These are phyloP conservation scores for Tetracladium marchalianum DNA, from an alignment of 495 filamentous ascomycete species.

Conservation along the genomic window DNA sequence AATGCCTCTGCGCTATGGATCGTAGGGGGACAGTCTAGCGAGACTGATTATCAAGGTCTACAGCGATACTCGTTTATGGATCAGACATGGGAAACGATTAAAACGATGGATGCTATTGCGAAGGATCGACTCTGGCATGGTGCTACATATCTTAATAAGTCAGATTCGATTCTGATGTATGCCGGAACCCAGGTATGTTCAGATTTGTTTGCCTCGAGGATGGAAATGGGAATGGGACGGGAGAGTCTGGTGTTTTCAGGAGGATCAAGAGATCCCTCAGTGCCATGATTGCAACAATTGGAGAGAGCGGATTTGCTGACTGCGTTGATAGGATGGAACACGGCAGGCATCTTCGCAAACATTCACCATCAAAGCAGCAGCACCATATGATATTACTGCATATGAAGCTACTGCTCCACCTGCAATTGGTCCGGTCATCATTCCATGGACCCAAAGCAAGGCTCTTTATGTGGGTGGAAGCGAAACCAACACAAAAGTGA, in stretches of 20 bases:
- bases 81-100: conserved; percentile 63
- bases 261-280: too few species aligned
- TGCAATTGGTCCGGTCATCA: conserved; percentile 55
- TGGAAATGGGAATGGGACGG: too few species aligned
- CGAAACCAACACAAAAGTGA: conserved; percentile 53
- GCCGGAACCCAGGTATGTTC: conserved; percentile 47
- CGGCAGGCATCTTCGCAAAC: conserved; percentile 56
- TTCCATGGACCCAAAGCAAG: conserved; percentile 64
- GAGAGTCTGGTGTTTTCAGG: too few species aligned
- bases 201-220: too few species aligned
- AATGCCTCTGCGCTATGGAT: conserved; percentile 59
- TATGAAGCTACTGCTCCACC: conserved; percentile 47
- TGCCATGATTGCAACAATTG: too few species aligned
- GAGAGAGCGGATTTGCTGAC: too few species aligned
- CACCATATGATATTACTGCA: conserved; percentile 49
- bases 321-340: conserved; percentile 27
- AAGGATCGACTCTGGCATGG: conserved; percentile 64
- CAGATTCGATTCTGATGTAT: conserved; percentile 69
- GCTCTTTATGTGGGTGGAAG: conserved; percentile 72
- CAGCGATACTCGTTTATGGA: conserved; percentile 75
- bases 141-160: conserved; percentile 62
- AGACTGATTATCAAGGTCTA: conserved; percentile 59
- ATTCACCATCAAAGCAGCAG: conserved; percentile 54
- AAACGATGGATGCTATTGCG: conserved; percentile 41
- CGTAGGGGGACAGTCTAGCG: conserved; percentile 58